Base-by-base conservation (phyloP, 2,329 filamentous ascomycete species). In the Nemania sp. region DNA sequence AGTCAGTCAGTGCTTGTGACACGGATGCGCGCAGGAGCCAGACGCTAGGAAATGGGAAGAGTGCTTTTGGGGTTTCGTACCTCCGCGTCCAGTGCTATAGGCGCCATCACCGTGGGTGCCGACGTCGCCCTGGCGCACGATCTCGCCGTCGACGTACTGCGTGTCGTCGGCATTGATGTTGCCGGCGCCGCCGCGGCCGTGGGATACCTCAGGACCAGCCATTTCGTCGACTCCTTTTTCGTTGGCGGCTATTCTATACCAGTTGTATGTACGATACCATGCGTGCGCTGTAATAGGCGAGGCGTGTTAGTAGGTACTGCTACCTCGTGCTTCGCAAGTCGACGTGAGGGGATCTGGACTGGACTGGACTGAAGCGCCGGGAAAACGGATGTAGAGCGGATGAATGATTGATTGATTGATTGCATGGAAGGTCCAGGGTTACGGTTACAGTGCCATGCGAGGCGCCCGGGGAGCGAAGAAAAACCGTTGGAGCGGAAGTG, bases 141-240 rank as follows among this genome's bases (percentile, higher is more conserved):
- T 81, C 59, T 82, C 80, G 62, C 83, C 84, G 60, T 87, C 84
- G 57, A 78, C 77, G 66, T 87, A 87, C 61, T 77, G 64, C 31
- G 81, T 85, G 56, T 77, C 68, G 66, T 86, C 83, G 28, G 72
- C 68, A 59, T 75, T 77, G 69, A 86, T 83, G 70, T 86, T 86
- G 64, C 83, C 83, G 17, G 80, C 80, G 62, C 82, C 82, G 55
- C 82, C 82, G 59, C 82, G 80, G 62, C 82, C 82, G 72, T 84
- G 81, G 14, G 81, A 84, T 47, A 83, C 77, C 66, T 83, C 80
- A 47, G 72, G 61, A 12, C 63, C 63, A 26, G 68, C 50, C 70
- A 75, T 76, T 48, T 11, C 51, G 19, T 20, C 23, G 2, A 30
- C 12, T 11, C 37, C 23, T 23, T 19, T 44, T 43, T 11, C 26